Evolutionary conservation across 352 stramenopile species (phyloP), one percentile per base, ranked within the genome.

Genomic region (Aphanomyces cochlioides): DNA sequence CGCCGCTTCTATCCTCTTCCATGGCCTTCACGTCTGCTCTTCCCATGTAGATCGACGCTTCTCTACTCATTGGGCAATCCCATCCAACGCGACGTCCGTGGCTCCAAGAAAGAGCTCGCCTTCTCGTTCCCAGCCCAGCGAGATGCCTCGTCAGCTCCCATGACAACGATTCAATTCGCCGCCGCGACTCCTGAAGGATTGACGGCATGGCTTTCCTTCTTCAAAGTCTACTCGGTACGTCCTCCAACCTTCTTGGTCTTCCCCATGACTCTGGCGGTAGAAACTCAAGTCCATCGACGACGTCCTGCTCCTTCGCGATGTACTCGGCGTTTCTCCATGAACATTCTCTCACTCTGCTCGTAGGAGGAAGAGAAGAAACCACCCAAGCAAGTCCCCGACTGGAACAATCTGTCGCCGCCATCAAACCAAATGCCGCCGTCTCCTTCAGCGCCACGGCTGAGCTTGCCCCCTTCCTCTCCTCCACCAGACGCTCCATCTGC

Each of bases 121-220:
- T 70, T 70, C 40, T 54, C 21, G 12, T 70, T 70, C 38, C 43
- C 41, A 47, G 64, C 53, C 38, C 47, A 45, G 38, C 48, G 45
- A 7, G 47, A 39, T 17, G 45, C 17, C 3, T 37, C 28, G 17
- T 17, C 19, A 37, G 50, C 28, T 28, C 43, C 47, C 21, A 56
- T 70, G 64, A 10, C 12, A 5, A 43, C 39, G 36, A 15, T 61
- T 10, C 47, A 70, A 15, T 70, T 54, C 38, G 64, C 64, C 17
- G 64, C 64, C 38, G 21, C 43, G 15, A 56, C 36, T n/a, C 47
- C 64, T 13, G 28, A 60, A 48, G 64, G 64, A 19, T 63, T 70
- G 17, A 37, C 36, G 21, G 53, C 64, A 40, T 70, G 64, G 64
- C 38, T 37, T 3, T 41, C 4, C 17, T 70, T 70, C 40, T 70